Evolutionary conservation across 1,139 yeast genomes (phyloP).

Genomic region (Yamadazyma atmosphaerica): DNA sequence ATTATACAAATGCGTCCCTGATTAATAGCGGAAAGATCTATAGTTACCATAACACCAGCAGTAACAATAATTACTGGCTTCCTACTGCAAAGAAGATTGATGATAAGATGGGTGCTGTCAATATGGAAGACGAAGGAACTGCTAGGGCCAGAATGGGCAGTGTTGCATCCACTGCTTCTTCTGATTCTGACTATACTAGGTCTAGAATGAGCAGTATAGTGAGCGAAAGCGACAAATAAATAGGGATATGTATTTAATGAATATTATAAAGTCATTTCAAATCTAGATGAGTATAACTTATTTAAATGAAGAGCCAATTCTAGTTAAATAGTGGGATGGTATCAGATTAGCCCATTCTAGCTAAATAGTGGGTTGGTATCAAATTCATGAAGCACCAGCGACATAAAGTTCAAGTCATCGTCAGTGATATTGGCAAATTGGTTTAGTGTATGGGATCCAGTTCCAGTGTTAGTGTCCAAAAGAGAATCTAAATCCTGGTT

Average conservation of each 20-base stretch:
- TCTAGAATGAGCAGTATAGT: constrained; percentile 14
- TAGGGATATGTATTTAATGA: background rate
- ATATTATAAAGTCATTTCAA: background rate
- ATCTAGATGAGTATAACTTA: too few species aligned
- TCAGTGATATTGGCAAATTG: constrained; percentile 5
- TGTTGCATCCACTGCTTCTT: constrained; percentile 16
- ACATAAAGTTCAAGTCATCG: constrained; percentile 10
- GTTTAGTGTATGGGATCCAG: background rate
- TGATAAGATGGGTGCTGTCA: background rate
- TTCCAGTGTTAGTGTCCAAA: background rate
- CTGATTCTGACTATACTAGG: constrained; percentile 12
- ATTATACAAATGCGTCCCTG: constrained; percentile 30
- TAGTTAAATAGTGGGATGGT: constrained; percentile 6
- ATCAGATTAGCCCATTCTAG: background rate
- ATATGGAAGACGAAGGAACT: constrained; percentile 1
- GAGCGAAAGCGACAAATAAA: constrained; percentile 6
- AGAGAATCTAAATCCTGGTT: constrained; percentile 4
- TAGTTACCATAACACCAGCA: constrained; percentile 35
- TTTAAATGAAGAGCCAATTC: too few species aligned
- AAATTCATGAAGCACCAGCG: constrained; percentile 1
- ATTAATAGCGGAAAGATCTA: constrained; percentile 42
- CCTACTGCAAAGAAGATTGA: constrained; percentile 20
- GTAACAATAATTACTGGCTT: constrained; percentile 45
- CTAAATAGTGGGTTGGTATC: constrained; percentile 6
- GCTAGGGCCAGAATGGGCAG: constrained; percentile 23